Evolutionary conservation across 306 rosid species (phyloP).

Genomic region (Ziziphus jujuba): DNA sequence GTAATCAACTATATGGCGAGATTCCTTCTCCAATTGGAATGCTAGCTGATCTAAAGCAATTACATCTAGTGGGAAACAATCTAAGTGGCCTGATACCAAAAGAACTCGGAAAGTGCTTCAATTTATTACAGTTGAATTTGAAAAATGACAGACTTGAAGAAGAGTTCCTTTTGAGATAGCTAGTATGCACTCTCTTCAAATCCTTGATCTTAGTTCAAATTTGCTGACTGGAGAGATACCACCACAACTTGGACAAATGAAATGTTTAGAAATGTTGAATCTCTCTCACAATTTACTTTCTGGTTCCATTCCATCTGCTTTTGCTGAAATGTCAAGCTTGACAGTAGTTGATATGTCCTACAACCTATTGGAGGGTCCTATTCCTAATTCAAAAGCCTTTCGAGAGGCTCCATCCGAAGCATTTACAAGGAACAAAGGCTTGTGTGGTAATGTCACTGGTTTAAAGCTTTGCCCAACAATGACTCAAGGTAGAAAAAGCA

Average conservation of each 20-base stretch:
- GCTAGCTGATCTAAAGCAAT: not conserved
- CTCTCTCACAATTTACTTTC: constrained; percentile 9
- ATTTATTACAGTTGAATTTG: not conserved
- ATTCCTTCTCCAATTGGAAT: not conserved
- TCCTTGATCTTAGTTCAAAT: not conserved
- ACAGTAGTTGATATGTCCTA: constrained; percentile 1
- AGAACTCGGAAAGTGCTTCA: not conserved
- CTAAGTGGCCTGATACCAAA: not conserved
- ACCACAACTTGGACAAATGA: not conserved
- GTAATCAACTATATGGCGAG: not conserved
- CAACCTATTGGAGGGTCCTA: constrained; percentile 20
- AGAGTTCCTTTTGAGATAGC: not conserved
- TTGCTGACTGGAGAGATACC: not conserved
- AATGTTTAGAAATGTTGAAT: not conserved
- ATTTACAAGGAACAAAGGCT: constrained; percentile 5
- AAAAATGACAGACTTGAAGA: not conserved
- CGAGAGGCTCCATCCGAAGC: not conserved
- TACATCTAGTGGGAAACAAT: not conserved
- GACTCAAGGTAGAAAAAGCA: not conserved
- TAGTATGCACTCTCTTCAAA: not conserved
- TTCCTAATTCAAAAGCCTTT: constrained; percentile 20
- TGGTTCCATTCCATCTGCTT: not conserved
- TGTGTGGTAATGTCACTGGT: constrained; percentile 21
- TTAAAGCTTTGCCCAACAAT: constrained; percentile 6
- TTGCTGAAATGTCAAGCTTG: not conserved